Evolutionary conservation across 768 basidiomycete species (phyloP).

Genomic region (Leccinum obscurum): DNA sequence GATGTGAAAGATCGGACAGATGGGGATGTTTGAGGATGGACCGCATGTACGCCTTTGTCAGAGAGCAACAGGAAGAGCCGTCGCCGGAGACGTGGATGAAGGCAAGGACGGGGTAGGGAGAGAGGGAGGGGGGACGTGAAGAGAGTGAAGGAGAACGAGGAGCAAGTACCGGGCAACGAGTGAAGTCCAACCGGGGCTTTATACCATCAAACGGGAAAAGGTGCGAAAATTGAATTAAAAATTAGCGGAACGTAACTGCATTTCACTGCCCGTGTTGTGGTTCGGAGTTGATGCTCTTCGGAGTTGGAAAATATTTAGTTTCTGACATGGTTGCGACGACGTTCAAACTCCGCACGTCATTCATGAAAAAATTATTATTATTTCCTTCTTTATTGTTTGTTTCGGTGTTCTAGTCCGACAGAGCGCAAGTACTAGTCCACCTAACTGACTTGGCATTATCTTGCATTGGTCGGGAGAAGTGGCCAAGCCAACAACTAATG

Average conservation of each 20-base stretch:
- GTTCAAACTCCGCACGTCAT: constrained; percentile 19
- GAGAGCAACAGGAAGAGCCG: constrained; percentile 1
- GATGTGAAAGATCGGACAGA: constrained; percentile 20
- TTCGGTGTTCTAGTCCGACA: no score
- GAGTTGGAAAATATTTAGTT: constrained; percentile 6
- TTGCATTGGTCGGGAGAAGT: background rate
- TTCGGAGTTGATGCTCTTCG: constrained; percentile 19
- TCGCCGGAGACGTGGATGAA: background rate
- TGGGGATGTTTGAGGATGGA: constrained; percentile 33
- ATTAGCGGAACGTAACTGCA: constrained; percentile 21
- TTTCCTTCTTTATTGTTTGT: no score
- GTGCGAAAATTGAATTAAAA: constrained; percentile 5
- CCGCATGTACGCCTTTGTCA: constrained; percentile 25
- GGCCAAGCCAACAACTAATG: background rate
- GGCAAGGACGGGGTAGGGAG: background rate
- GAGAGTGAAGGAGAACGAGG: background rate
- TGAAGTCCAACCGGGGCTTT: constrained; percentile 12
- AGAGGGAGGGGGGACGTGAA: background rate
- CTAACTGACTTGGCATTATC: background rate
- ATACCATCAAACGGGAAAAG: constrained; percentile 9
- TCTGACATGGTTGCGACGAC: background rate
- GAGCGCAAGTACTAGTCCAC: background rate
- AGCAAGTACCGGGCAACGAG: constrained; percentile 3
- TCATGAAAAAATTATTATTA: background rate
- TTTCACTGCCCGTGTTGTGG: constrained; percentile 3